A percentile compares a stretch with the other conserved stretches of the same genome.
These are phyloP conservation scores for Phytopythium vexans DNA, from an alignment of 352 stramenopile species.

Conservation along the genomic window DNA sequence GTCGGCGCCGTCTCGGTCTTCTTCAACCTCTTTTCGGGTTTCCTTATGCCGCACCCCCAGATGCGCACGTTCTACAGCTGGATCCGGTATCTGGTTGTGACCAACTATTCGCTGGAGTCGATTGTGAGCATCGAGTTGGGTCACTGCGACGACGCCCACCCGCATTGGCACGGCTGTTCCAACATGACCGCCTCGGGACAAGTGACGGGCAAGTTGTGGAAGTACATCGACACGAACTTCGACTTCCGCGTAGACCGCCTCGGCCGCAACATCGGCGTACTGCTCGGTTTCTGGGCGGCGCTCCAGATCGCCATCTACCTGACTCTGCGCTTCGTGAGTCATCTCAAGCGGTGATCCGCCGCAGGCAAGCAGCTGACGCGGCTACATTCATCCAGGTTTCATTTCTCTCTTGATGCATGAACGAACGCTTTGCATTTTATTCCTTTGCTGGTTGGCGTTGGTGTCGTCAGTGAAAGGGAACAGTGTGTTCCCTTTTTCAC, in stretches of 20 bases:
- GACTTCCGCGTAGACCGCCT: no score
- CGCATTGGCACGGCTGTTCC: no score
- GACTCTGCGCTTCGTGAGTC: slow-evolving; percentile 64
- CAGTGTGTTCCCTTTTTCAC: no score
- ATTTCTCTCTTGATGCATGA: no score
- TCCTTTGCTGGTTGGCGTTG: no score
- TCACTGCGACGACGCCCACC: no score
- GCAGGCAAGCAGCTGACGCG: no score
- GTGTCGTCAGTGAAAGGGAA: no score
- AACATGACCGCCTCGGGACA: no score
- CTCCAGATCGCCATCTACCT: slow-evolving; percentile 55
- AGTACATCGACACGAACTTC: slow-evolving; percentile 41
- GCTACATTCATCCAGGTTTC: no score
- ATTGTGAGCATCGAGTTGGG: slow-evolving; percentile 36
- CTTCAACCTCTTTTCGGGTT: slow-evolving; percentile 68
- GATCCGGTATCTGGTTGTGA: slow-evolving; percentile 61
- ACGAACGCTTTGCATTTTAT: no score
- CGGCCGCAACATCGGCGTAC: slow-evolving; percentile 29
- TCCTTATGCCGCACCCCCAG: slow-evolving; percentile 40
- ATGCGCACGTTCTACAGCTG: slow-evolving; percentile 69
- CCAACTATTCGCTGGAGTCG: slow-evolving; percentile 45
- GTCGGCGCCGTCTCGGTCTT: slow-evolving; percentile 62
- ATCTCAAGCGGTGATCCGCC: slow-evolving; percentile 71
- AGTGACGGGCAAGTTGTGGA: no score
- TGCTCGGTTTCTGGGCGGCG: slow-evolving; percentile 54